Conservation (phyloP, 805 yeast species). For the Yamadazyma tumulicola region DNA sequence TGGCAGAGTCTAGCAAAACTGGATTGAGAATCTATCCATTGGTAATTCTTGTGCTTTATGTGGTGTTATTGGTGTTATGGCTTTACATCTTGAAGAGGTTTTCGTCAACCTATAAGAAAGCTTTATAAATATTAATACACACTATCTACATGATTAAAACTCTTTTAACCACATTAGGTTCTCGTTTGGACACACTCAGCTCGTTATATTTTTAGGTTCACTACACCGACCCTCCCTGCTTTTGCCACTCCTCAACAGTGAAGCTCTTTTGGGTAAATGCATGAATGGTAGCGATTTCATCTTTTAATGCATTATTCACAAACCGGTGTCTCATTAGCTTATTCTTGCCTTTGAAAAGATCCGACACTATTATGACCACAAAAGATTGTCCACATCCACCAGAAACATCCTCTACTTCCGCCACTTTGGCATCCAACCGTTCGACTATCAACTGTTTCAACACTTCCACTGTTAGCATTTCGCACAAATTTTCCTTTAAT, state of each 20-base stretch:
- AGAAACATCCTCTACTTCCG: slow-evolving; percentile 71
- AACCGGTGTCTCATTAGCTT: slow-evolving; percentile 81
- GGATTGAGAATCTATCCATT: slow-evolving; percentile 33
- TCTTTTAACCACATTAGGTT: too few species aligned
- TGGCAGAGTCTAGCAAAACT: slow-evolving; percentile 31
- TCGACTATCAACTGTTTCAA: slow-evolving; percentile 50
- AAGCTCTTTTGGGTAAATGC: slow-evolving; percentile 92
- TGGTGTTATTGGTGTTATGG: slow-evolving; percentile 27
- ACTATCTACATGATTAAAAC: too few species aligned
- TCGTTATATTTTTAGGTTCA: too few species aligned
- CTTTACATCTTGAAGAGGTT: slow-evolving; percentile 13
- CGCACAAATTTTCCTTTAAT: background rate
- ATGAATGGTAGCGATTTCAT: slow-evolving; percentile 84
- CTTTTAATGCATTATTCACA: slow-evolving; percentile 74
- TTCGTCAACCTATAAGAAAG: too few species aligned
- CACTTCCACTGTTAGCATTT: slow-evolving; percentile 28
- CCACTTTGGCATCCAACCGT: slow-evolving; percentile 58
- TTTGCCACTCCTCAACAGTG: slow-evolving; percentile 82
- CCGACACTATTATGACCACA: slow-evolving; percentile 81
- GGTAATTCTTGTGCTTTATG: slow-evolving; percentile 23
- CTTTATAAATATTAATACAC: too few species aligned
- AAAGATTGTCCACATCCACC: slow-evolving; percentile 99
- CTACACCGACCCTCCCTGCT: slow-evolving; percentile 32
- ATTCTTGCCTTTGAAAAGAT: slow-evolving; percentile 73
- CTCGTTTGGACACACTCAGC: too few species aligned